Percentiles rank a stretch among this genome's conserved stretches.
These are phyloP conservation scores for Kluyveromyces wickerhamii DNA, from an alignment of 805 yeast genomes.

Conservation along the genomic window DNA sequence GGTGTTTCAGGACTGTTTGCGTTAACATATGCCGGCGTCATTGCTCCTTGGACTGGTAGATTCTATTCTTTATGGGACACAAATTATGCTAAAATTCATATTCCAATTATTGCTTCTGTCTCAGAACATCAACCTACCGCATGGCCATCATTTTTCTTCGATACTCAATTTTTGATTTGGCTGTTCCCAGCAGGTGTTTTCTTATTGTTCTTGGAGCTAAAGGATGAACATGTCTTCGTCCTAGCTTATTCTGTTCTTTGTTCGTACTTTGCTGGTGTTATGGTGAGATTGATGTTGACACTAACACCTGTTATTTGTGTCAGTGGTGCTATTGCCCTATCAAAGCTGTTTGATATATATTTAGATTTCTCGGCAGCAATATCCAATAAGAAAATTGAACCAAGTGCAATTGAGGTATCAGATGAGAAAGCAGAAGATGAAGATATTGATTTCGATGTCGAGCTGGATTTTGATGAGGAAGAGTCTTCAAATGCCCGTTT, in stretches of 20 bases:
- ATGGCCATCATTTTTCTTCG: conserved; percentile 97
- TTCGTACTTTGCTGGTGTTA: conserved; percentile 97
- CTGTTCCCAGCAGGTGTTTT: conserved; percentile 97
- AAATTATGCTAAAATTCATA: conserved; percentile 92
- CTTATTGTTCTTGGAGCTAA: conserved; percentile 78
- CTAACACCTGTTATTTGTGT: conserved; percentile 95
- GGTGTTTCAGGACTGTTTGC: conserved; percentile 68
- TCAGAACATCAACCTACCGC: conserved; percentile 99
- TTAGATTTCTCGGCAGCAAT: conserved; percentile 43
- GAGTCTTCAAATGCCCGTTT: conserved; percentile 9
- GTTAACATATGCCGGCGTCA: conserved; percentile 83
- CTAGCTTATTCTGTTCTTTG: conserved; percentile 89
- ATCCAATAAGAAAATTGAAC: conserved; percentile 2
- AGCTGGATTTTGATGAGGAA: conserved; percentile 1
- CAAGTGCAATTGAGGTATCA: not conserved
- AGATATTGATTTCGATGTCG: not conserved
- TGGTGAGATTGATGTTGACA: conserved; percentile 96
- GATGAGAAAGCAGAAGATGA: conserved; percentile 8
- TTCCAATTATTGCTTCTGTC: conserved; percentile 97
- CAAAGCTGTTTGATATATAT: conserved; percentile 77
- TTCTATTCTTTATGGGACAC: conserved; percentile 99
- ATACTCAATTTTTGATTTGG: conserved; percentile 90
- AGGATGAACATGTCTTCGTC: conserved; percentile 87
- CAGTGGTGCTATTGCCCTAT: conserved; percentile 80
- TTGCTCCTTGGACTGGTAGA: conserved; percentile 99